Conservation (phyloP, 768 basidiomycete genomes). For the Mycena venus region DNA sequence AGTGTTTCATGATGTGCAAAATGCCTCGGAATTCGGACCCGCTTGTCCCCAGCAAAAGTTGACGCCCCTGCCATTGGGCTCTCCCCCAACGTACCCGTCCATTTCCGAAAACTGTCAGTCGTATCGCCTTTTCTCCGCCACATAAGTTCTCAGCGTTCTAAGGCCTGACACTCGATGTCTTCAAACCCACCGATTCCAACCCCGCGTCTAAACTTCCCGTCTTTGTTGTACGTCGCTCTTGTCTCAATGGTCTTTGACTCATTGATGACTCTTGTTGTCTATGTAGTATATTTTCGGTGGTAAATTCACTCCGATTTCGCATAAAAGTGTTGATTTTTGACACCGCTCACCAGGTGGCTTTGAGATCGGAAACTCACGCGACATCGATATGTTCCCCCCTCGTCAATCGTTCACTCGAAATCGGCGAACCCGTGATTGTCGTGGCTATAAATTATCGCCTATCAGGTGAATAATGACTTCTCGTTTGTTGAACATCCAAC, state of each 20-base stretch:
- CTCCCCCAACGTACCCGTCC: neutral
- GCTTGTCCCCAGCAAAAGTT: neutral
- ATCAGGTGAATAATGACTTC: slow-evolving; percentile 3
- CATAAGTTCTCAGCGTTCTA: neutral
- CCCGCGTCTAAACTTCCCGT: neutral
- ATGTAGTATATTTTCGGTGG: neutral
- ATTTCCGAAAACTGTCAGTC: neutral
- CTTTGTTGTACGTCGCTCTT: neutral
- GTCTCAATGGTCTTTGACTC: too few species aligned
- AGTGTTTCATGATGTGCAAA: neutral
- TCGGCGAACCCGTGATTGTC: neutral
- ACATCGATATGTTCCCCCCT: neutral
- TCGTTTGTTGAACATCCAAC: neutral
- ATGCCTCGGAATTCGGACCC: neutral
- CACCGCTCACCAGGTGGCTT: neutral
- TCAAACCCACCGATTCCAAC: neutral
- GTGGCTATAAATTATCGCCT: slow-evolving; percentile 11
- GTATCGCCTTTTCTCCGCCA: too few species aligned
- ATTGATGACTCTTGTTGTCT: neutral
- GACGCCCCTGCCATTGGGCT: too few species aligned
- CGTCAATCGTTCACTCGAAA: neutral
- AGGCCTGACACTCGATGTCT: neutral
- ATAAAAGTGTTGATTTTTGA: too few species aligned
- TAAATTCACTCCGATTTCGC: neutral
- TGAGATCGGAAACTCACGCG: neutral